A percentile compares a stretch with the other conserved stretches of the same genome.
Evolutionary conservation across 2,329 filamentous ascomycete genomes (phyloP).

Genomic region (Beauveria sp.): DNA sequence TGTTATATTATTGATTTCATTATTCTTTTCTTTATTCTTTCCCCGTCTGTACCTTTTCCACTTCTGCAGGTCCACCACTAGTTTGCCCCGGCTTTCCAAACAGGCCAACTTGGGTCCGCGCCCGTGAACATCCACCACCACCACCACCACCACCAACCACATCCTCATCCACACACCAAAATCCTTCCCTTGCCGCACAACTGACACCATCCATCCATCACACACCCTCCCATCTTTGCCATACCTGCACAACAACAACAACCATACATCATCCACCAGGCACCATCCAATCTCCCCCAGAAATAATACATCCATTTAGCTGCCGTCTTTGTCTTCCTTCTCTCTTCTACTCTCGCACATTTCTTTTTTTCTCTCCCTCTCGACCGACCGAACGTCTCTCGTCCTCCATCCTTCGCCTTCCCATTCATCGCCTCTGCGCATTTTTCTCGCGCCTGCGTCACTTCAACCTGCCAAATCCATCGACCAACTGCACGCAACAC

Average conservation of each 20-base stretch:
- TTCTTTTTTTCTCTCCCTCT: background rate
- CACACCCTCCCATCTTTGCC: background rate
- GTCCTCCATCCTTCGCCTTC: background rate
- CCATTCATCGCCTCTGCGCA: background rate
- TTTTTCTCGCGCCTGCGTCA: background rate
- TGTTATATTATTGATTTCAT: background rate
- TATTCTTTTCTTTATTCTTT: background rate
- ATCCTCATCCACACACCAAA: background rate
- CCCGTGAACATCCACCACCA: background rate
- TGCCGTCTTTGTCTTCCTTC: background rate
- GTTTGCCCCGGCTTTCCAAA: too few species aligned
- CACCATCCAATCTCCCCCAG: background rate
- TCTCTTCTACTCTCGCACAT: background rate
- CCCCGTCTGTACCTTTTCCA: too few species aligned
- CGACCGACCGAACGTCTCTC: background rate
- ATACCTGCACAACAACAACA: background rate
- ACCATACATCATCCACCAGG: background rate
- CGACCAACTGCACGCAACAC: background rate
- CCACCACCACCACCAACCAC: background rate
- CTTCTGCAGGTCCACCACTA: too few species aligned
- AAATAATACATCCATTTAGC: background rate
- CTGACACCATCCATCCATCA: background rate
- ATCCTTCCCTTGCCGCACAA: background rate
- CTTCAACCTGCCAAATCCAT: background rate
- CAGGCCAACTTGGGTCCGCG: background rate